These are phyloP conservation scores for Rhizopogon salebrosus DNA, from an alignment of 768 basidiomycete species.

Conservation along the genomic window DNA sequence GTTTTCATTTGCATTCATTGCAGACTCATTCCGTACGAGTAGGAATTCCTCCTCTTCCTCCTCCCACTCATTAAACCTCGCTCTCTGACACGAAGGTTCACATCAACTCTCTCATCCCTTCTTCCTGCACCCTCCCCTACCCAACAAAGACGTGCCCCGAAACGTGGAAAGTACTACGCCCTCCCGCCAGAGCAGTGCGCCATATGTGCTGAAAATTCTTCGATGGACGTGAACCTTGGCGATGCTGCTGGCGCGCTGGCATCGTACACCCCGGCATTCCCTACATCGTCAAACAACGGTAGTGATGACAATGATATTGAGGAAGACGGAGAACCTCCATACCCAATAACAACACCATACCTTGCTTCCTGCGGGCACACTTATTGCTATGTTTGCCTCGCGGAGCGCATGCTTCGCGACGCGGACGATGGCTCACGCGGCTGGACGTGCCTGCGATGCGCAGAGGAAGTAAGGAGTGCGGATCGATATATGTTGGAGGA, in stretches of 20 bases:
- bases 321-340: constrained; percentile 38
- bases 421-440: constrained; percentile 55
- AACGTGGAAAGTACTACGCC: constrained; percentile 59
- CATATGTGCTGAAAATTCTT: constrained; percentile 79
- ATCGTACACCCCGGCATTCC: constrained; percentile 21
- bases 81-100: constrained; percentile 53
- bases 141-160: constrained; percentile 10
- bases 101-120: constrained; percentile 30
- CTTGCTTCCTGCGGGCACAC: constrained; percentile 76
- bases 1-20: neutral
- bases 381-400: constrained; percentile 93
- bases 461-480: constrained; percentile 55
- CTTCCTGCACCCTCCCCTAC: constrained; percentile 24
- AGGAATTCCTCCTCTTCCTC: constrained; percentile 95
- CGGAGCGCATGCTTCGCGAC: constrained; percentile 72
- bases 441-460: constrained; percentile 87
- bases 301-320: neutral
- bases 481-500: constrained; percentile 37
- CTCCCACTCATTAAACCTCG: constrained; percentile 79
- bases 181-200: constrained; percentile 79
- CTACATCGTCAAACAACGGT: constrained; percentile 7
- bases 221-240: constrained; percentile 51
- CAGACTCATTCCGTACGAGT: constrained; percentile 5
- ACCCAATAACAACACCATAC: constrained; percentile 80
- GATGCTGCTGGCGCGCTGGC: constrained; percentile 48